A percentile compares a stretch with the other conserved stretches of the same genome.
These are phyloP conservation scores for Bruguiera sexangula DNA, from an alignment of 345 rosid genomes.

Conservation along the genomic window DNA sequence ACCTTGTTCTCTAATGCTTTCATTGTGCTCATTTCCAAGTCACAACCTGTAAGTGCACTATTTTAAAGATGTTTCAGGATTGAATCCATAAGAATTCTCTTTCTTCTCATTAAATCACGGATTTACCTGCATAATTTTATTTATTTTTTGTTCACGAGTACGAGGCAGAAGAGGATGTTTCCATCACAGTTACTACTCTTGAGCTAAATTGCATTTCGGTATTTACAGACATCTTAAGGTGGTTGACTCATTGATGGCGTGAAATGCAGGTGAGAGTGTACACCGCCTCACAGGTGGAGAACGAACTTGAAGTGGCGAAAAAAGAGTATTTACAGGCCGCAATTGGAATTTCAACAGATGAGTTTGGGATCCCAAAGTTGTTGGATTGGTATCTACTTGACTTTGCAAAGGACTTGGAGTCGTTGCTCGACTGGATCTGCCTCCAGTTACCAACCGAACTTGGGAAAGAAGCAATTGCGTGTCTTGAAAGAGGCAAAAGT, in stretches of 20 bases:
- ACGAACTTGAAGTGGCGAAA: conserved; percentile 64
- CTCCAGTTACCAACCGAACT: conserved; percentile 77
- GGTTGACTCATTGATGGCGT: not conserved
- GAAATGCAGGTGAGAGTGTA: conserved; percentile 61
- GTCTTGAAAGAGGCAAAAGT: conserved; percentile 54
- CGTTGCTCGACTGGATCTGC: conserved; percentile 80
- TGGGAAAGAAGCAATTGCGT: conserved; percentile 62
- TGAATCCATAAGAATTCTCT: no score
- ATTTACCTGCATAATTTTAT: no score
- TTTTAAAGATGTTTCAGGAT: not conserved
- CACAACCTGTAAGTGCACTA: not conserved
- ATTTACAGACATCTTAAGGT: not conserved
- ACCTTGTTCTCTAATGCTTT: not conserved
- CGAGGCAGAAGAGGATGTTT: no score
- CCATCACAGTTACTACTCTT: no score
- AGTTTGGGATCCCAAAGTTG: conserved; percentile 66
- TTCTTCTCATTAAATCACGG: no score
- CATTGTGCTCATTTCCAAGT: not conserved
- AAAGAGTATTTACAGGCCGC: conserved; percentile 79
- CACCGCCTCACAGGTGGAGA: conserved; percentile 61
- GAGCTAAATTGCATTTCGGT: no score
- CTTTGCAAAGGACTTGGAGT: conserved; percentile 78
- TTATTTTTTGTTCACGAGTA: no score
- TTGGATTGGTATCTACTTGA: conserved; percentile 80
- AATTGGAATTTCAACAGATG: conserved; percentile 46